Base-by-base conservation (phyloP, 345 rosid species). In the Salix purpurea region DNA sequence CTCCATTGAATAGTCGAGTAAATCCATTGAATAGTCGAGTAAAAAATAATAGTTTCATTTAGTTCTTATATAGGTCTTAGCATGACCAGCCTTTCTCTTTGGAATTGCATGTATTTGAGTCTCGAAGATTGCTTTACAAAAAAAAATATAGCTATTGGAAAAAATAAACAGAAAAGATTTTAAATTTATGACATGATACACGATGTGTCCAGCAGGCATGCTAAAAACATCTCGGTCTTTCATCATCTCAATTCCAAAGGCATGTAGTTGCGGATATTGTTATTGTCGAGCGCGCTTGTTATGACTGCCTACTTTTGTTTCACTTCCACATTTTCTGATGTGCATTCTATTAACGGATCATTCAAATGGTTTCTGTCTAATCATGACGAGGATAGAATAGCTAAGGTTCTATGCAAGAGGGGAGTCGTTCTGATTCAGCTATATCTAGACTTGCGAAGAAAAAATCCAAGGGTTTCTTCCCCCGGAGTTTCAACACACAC, bases 401-500 rank as follows among this genome's bases (percentile, higher is more conserved):
- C 83, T 66, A 87, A 76, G 71, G 87, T 78, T 65, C 70, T 85
- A 70, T 82, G 80, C 81, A 78, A 46, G 82, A 84, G 1, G 85
- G 79, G 9, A 82, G 84, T 44, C 73, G 74, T 84, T 69, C 91
- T 56, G 85, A 87, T 81, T 77, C 78, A 39, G 81, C 77, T 15
- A 79, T 82, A 79, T 86, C 90, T 67, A 87, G 80, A 79, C 46
- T 80, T 69, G 66, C 73, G 86, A 89, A 86, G 90, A 84, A 88
- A 74, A 69, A 83, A 69, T 74, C 90, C 82, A 81, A 85, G 81
- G 67, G 76, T 81, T 74, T 72, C 87, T 73, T 89, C 92, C 76
- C 93, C 95, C 48, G 84, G 91, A 69, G 80, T 89, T 71, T 90
- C 97, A 76, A 84, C 88, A 19, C 87, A 83, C 88, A 88, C 94